Evolutionary conservation across 345 rosid species (phyloP), one percentile per base, ranked within the genome.

Genomic region (Gossypium anomalum): DNA sequence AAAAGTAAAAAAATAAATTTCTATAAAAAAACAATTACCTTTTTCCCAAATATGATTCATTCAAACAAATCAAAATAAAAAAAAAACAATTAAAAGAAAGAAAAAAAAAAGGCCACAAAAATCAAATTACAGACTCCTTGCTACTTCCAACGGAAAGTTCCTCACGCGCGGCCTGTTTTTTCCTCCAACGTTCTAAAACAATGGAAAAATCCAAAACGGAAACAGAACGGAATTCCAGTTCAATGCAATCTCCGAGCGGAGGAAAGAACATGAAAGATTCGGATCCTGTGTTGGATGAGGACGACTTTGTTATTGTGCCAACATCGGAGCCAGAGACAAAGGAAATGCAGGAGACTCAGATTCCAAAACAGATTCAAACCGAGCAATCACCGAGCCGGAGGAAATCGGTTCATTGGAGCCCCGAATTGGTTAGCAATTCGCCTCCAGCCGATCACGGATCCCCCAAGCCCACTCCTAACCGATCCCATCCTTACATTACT

Each of bases 341-440:
- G 13, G 67, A 86, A 25, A 76, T 71, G 45, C 58, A 67, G 25
- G 68, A 57, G 16, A 34, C 45, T 49, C 58, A 81, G 66, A 20
- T 75, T 58, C 62, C 68, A n/a, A 27, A 60, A 34, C 81, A 78
- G 84, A 75, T 49, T 73, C 78, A 76, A 45, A 43, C 61, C 72
- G 85, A 82, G 22, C 68, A 80, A 70, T 22, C 86, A 29, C 75
- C 79, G 10, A 48, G 49, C 80, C 83, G 84, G 3, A 86, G 79
- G 81, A 92, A 92, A 78, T 85, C 90, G 71, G 94, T 91, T 12
- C 91, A 80, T 72, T 89, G 97, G 97, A 89, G 89, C 78, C 88
- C 94, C 73, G 91, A 89, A 43, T 83, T 89, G 90, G 94, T 91
- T 3, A 77, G 87, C 14, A 86, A 82, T 64, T 82, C 97, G 29